phyloP scores from a whole-genome alignment of 2,329 filamentous ascomycete species.

The Cadophora luteo-olivacea region DNA sequence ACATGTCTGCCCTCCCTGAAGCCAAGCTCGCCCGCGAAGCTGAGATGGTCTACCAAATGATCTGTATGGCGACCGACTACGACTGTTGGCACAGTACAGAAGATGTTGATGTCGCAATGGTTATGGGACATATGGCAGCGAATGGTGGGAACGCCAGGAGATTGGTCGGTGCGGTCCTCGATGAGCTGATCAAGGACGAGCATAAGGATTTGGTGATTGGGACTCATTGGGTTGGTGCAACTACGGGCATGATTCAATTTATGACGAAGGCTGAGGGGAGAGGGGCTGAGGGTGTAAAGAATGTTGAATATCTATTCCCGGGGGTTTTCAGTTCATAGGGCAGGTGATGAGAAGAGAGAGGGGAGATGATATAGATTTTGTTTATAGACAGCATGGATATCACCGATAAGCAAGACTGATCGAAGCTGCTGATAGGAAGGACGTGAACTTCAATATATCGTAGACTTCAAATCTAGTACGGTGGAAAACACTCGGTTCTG shows the following conservation, averaged over 20 bases:
- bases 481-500: not conserved
- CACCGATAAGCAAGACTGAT: not conserved
- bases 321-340: constrained; percentile 49
- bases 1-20: constrained; percentile 96
- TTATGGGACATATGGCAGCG: constrained; percentile 94
- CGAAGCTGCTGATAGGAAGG: not conserved
- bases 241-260: constrained; percentile 77
- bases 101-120: constrained; percentile 94
- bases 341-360: not conserved
- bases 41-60: constrained; percentile 96
- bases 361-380: constrained; percentile 11
- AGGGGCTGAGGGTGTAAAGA: constrained; percentile 76
- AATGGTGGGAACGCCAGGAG: constrained; percentile 88
- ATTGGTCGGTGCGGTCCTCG: constrained; percentile 85
- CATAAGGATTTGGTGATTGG: constrained; percentile 77
- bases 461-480: not conserved
- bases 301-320: constrained; percentile 86
- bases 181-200: constrained; percentile 81
- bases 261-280: constrained; percentile 84
- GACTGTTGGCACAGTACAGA: constrained; percentile 92
- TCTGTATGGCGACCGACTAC: constrained; percentile 99
- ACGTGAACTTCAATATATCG: not conserved
- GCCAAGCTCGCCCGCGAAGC: constrained; percentile 96
- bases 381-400: not conserved
- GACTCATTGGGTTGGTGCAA: constrained; percentile 79